phyloP scores from a whole-genome alignment of 2,329 filamentous ascomycete genomes.

The Cladosporium sp. region DNA sequence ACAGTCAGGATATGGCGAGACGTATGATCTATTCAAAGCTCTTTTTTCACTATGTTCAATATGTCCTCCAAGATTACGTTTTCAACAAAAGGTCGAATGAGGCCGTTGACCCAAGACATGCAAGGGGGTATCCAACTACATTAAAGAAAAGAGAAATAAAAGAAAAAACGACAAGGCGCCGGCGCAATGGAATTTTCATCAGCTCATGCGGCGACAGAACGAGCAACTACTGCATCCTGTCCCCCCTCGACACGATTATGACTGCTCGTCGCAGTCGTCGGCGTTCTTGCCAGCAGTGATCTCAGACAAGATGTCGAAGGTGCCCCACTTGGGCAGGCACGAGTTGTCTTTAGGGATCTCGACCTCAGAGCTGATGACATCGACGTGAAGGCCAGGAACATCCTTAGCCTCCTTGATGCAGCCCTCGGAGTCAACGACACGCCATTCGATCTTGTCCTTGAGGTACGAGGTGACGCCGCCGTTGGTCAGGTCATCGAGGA shows the following conservation, averaged over 20 bases:
- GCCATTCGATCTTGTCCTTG: slow-evolving; percentile 12
- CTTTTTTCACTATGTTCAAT: too few species aligned
- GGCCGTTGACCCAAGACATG: neutral
- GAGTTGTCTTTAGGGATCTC: slow-evolving; percentile 5
- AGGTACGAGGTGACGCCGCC: slow-evolving; percentile 9
- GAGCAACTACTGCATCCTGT: neutral
- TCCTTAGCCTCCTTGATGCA: slow-evolving; percentile 11
- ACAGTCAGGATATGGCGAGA: too few species aligned
- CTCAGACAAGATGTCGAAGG: slow-evolving; percentile 9
- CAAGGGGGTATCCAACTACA: slow-evolving; percentile 8
- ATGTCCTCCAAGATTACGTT: too few species aligned
- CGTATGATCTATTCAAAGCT: too few species aligned
- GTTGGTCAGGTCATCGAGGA: slow-evolving; percentile 11
- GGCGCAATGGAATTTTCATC: slow-evolving; percentile 8
- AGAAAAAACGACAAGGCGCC: neutral
- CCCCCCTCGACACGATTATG: neutral
- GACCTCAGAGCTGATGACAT: slow-evolving; percentile 9
- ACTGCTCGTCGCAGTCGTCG: slow-evolving; percentile 5
- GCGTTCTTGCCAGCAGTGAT: slow-evolving; percentile 9
- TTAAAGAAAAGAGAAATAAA: neutral
- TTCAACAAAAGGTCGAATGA: neutral
- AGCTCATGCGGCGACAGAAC: slow-evolving; percentile 2
- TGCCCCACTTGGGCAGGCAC: slow-evolving; percentile 1
- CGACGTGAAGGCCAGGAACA: slow-evolving; percentile 10
- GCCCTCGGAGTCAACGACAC: slow-evolving; percentile 5